These are phyloP conservation scores for Leptomonas pyrrhocoris DNA, from an alignment of 208 protist genomes.

Conservation along the genomic window DNA sequence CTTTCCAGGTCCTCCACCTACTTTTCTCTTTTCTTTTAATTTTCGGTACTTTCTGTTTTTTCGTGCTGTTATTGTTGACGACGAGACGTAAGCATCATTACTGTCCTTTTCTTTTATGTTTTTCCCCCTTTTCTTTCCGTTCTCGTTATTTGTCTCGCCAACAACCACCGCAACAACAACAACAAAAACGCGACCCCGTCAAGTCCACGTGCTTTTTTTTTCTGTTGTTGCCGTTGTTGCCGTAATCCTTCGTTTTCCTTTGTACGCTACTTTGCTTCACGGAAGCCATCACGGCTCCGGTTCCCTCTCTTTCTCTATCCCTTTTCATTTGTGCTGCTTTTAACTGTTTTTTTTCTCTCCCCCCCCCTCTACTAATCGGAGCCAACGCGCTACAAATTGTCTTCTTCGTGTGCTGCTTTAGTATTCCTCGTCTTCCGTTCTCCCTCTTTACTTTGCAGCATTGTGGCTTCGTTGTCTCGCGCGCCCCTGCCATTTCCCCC, in stretches of 20 bases:
- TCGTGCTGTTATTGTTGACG: not conserved
- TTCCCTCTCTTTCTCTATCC: not conserved
- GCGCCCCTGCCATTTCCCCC: too few species aligned
- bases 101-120: not conserved
- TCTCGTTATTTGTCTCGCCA: not conserved
- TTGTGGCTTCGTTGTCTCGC: not conserved
- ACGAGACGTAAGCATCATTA: not conserved
- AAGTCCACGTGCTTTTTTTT: not conserved
- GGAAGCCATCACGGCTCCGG: not conserved
- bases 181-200: not conserved
- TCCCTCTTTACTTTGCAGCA: too few species aligned
- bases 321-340: not conserved
- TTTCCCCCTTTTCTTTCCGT: not conserved
- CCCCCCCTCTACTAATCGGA: not conserved
- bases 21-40: not conserved
- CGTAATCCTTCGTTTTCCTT: not conserved
- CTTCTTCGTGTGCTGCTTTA: conserved; percentile 1
- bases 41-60: not conserved
- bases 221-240: not conserved
- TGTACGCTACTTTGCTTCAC: not conserved
- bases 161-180: not conserved
- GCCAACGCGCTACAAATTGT: conserved; percentile 1
- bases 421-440: not conserved
- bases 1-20: not conserved
- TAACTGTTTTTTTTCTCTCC: not conserved